These are phyloP conservation scores for Aspergillus nomiae DNA, from an alignment of 2,329 filamentous ascomycete genomes.

Conservation along the genomic window DNA sequence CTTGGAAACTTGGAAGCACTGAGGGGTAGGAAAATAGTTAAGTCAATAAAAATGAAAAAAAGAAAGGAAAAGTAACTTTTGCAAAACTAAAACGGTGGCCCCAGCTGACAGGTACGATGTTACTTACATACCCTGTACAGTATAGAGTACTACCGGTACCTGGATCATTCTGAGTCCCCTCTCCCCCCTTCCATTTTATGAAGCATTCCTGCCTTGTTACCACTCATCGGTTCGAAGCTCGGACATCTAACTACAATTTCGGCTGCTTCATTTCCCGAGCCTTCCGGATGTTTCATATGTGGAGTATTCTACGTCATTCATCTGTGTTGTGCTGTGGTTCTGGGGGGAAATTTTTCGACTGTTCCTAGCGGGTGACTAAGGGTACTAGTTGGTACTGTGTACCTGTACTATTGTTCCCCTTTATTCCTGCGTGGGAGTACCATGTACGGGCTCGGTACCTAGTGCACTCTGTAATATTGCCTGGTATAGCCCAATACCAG, in stretches of 20 bases:
- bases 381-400: neutral
- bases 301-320: constrained; percentile 8
- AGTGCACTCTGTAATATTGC: neutral
- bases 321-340: neutral
- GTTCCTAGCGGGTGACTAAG: neutral
- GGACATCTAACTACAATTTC: neutral
- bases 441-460: neutral
- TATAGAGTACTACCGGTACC: neutral
- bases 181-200: neutral
- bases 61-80: neutral
- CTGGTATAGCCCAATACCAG: neutral
- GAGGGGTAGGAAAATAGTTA: neutral
- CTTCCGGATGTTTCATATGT: constrained; percentile 2
- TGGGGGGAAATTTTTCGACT: neutral
- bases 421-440: neutral
- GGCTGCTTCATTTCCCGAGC: neutral
- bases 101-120: neutral
- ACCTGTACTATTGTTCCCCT: neutral
- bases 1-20: neutral
- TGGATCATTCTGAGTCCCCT: neutral
- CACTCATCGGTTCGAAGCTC: neutral
- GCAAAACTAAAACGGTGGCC: neutral
- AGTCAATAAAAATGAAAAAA: too few relatives aligned
- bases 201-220: neutral
- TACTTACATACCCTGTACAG: neutral